These are phyloP conservation scores for Onygenales sp. DNA, from an alignment of 2,329 filamentous ascomycete species.

Conservation along the genomic window DNA sequence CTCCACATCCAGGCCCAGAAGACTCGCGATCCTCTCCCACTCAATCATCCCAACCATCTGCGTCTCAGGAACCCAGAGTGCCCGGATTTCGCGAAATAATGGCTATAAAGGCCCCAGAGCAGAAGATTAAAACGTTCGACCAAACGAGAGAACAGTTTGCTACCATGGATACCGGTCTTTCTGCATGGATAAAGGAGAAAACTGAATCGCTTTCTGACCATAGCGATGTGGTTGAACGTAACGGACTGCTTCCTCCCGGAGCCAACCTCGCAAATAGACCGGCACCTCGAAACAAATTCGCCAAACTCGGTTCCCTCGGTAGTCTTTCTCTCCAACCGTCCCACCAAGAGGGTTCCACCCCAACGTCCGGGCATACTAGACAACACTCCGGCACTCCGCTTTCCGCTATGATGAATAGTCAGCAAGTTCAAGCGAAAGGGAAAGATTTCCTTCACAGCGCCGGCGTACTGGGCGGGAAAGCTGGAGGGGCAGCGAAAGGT, in stretches of 20 bases:
- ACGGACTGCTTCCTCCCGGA: slow-evolving; percentile 21
- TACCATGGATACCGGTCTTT: slow-evolving; percentile 64
- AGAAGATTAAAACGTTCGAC: slow-evolving; percentile 66
- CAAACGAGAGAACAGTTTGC: slow-evolving; percentile 63
- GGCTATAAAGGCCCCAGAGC: slow-evolving; percentile 52
- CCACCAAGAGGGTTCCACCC: slow-evolving; percentile 23
- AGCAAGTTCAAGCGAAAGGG: slow-evolving; percentile 68
- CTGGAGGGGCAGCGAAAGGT: slow-evolving; percentile 76
- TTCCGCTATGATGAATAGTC: slow-evolving; percentile 39
- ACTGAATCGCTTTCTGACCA: slow-evolving; percentile 45
- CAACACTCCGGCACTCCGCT: slow-evolving; percentile 28
- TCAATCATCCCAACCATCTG: slow-evolving; percentile 7
- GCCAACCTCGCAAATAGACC: slow-evolving; percentile 17
- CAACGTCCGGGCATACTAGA: slow-evolving; percentile 23
- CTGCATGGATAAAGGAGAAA: slow-evolving; percentile 46
- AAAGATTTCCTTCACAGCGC: slow-evolving; percentile 84
- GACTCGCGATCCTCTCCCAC: not conserved
- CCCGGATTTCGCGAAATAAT: slow-evolving; percentile 69
- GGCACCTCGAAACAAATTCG: slow-evolving; percentile 28
- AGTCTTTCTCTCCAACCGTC: slow-evolving; percentile 17
- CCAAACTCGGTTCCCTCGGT: slow-evolving; percentile 29
- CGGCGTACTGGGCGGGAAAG: slow-evolving; percentile 59
- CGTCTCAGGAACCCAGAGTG: slow-evolving; percentile 29
- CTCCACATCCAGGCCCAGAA: not conserved
- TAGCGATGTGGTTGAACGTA: slow-evolving; percentile 32